Evolutionary conservation across 371 early-diverging fungal species (phyloP), one percentile per base, ranked within the genome.

Genomic region (Rhizomucor pusillus): DNA sequence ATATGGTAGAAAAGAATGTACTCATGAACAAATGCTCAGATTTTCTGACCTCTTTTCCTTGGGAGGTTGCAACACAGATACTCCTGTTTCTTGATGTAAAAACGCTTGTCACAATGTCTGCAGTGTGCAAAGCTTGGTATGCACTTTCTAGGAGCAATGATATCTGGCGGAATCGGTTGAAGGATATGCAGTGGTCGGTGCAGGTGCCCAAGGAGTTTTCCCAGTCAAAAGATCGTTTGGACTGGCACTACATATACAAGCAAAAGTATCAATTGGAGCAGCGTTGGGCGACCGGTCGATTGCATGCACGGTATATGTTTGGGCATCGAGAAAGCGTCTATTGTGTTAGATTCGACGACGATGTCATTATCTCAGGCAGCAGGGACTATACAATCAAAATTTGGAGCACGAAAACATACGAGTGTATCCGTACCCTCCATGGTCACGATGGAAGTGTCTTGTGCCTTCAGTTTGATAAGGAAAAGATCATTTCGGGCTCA

Each of bases 251-350:
- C 36, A 23, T 67, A 23, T 69, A 63, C 45, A 68, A 69, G 40
- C 75, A 75, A 47, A 66, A 61, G 18, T 52, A 67, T 54, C 60
- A 65, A 23, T 48, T 77, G 7, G 62, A 75, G n/a, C 47, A 45
- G 11, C 60, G 75, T 9, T 78, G 79, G 79, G 44, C 50, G 5
- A 36, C 39, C 0, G 79, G 79, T 14, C 52, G 54, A 23, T 75
- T 66, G 1, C 46, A 47, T 1, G 67, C 73, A 0, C 76, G 67
- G 22, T 79, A 70, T 40, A 61, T 90, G 6, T 54, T 67, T 2
- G 96, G 99, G 1, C 99, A 99, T 66, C 56, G 60, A 3, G 99
- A 98, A 58, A 88, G 92, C 51, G 93, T 99, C 5, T 94, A 99
- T 62, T 97, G 97, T 56, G 77, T 97, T 22, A 98, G 95, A 60